Percentiles rank a stretch among this genome's conserved stretches.
Conservation (phyloP, 768 basidiomycete species). For the Mycena amicta region DNA sequence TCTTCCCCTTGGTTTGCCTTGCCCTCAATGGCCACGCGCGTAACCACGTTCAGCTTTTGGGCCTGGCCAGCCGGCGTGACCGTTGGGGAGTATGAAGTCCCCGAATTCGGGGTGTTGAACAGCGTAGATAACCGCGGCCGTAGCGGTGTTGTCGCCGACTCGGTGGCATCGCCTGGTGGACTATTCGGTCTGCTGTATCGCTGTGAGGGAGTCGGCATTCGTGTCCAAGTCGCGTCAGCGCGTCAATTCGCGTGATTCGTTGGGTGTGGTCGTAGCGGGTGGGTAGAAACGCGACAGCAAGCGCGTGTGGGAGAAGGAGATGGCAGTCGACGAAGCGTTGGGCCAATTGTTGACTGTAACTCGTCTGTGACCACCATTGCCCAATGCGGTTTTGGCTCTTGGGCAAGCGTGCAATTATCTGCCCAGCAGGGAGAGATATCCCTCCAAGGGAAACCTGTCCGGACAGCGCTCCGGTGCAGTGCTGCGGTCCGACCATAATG, state of each 20-base stretch:
- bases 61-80: constrained; percentile 40
- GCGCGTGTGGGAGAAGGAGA: background rate
- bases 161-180: background rate
- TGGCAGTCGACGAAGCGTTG: background rate
- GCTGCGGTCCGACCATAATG: too few relatives aligned
- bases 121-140: background rate
- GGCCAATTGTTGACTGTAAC: background rate
- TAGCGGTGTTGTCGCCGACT: background rate
- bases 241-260: background rate
- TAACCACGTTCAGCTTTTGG: constrained; percentile 66
- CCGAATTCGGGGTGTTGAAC: too few relatives aligned
- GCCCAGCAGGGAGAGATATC: too few relatives aligned
- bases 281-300: background rate
- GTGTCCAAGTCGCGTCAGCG: background rate
- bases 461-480: too few relatives aligned
- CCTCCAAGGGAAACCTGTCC: too few relatives aligned
- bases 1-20: constrained; percentile 60
- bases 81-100: constrained; percentile 43
- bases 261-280: background rate
- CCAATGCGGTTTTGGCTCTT: background rate
- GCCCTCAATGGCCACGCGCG: constrained; percentile 75
- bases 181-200: background rate
- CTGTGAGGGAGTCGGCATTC: background rate
- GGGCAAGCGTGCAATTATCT: too few relatives aligned
- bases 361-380: background rate